Conservation (phyloP, 2,329 filamentous ascomycete genomes). For the Apiospora phragmitis region DNA sequence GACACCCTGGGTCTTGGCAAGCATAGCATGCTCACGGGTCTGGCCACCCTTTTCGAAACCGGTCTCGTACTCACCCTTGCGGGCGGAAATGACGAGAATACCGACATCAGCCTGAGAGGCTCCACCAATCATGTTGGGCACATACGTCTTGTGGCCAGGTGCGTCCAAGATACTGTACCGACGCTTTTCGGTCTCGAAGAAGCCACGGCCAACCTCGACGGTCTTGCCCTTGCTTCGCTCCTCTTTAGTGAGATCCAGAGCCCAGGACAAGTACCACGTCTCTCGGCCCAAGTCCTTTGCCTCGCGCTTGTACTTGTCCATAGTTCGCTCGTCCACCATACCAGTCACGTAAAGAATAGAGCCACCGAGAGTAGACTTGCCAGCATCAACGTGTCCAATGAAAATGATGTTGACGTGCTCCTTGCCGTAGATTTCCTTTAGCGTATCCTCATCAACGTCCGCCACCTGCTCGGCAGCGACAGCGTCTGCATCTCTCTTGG, state of each 20-base stretch:
- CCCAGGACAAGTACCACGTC: conserved; percentile 99
- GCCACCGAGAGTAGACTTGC: conserved; percentile 94
- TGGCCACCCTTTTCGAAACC: conserved; percentile 96
- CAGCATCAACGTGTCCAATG: conserved; percentile 96
- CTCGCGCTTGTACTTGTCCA: conserved; percentile 97
- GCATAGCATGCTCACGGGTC: conserved; percentile 94
- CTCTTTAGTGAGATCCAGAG: conserved; percentile 94
- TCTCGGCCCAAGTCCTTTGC: conserved; percentile 95
- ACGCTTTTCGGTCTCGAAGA: conserved; percentile 95
- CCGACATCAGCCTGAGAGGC: conserved; percentile 92
- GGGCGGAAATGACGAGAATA: conserved; percentile 91
- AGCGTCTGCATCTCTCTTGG: conserved; percentile 70
- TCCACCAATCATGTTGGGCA: conserved; percentile 97
- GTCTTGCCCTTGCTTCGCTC: conserved; percentile 97
- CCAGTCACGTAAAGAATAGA: conserved; percentile 91
- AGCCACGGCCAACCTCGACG: conserved; percentile 92
- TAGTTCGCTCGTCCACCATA: conserved; percentile 98
- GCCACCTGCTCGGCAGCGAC: conserved; percentile 81
- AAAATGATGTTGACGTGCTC: conserved; percentile 94
- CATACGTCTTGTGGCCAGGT: conserved; percentile 96
- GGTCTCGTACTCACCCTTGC: conserved; percentile 98
- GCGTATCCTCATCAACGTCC: conserved; percentile 69
- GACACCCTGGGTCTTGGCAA: conserved; percentile 97
- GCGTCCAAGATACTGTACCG: conserved; percentile 96
- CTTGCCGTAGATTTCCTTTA: conserved; percentile 96